These are phyloP conservation scores for Epichloe coenophiala DNA, from an alignment of 2,329 filamentous ascomycete genomes.

Conservation along the genomic window DNA sequence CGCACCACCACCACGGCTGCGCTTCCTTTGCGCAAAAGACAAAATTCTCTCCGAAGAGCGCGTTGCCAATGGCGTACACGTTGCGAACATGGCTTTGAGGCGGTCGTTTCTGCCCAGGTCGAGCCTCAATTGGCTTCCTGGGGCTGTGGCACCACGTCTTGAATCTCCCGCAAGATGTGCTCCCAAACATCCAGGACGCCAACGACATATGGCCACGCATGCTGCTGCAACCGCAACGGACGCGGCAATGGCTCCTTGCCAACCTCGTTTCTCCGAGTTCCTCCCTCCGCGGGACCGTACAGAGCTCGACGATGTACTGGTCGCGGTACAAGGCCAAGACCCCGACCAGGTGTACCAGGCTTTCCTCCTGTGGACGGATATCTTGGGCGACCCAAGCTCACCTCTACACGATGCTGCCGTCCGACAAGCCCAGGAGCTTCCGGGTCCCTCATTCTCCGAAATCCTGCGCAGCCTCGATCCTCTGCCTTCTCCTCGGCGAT, in stretches of 20 bases:
- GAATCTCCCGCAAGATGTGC: slow-evolving; percentile 12
- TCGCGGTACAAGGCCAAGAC: slow-evolving; percentile 19
- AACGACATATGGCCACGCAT: slow-evolving; percentile 14
- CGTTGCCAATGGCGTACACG: background rate
- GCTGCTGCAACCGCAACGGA: slow-evolving; percentile 3
- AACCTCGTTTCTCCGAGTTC: slow-evolving; percentile 5
- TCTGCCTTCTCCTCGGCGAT: slow-evolving; percentile 11
- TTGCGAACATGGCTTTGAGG: slow-evolving; percentile 17
- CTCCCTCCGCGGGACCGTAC: slow-evolving; percentile 5
- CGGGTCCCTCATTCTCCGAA: slow-evolving; percentile 46
- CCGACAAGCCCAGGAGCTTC: slow-evolving; percentile 26
- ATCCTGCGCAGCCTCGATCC: slow-evolving; percentile 51
- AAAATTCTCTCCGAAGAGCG: background rate
- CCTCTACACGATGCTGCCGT: slow-evolving; percentile 14
- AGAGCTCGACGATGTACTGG: slow-evolving; percentile 15
- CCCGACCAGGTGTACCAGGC: slow-evolving; percentile 10
- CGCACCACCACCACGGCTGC: background rate
- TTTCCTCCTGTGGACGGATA: slow-evolving; percentile 16
- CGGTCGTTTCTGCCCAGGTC: slow-evolving; percentile 13
- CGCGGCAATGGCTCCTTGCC: slow-evolving; percentile 2
- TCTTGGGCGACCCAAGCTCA: slow-evolving; percentile 9
- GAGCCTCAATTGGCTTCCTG: slow-evolving; percentile 10
- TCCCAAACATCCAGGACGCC: slow-evolving; percentile 3
- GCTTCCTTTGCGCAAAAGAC: background rate
- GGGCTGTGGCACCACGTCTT: slow-evolving; percentile 8